Evolutionary conservation across 1,284 basidiomycete species (phyloP).

Genomic region (Vanrija humicola): DNA sequence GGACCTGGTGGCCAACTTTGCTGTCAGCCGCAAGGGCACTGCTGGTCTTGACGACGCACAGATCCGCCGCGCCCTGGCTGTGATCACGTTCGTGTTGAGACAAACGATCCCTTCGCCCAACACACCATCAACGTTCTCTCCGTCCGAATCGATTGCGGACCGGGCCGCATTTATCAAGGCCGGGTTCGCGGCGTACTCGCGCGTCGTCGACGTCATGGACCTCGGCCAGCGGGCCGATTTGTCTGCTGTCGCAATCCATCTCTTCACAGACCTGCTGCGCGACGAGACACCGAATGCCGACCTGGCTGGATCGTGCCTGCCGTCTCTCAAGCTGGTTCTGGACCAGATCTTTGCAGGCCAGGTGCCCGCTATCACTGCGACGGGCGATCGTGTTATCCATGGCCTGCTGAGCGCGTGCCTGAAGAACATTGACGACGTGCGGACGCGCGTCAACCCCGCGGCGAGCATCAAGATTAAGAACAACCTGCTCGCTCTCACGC

Average conservation of each 20-base stretch:
- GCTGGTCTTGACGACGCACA: conserved; percentile 33
- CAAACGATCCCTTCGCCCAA: conserved; percentile 62
- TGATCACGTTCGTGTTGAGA: conserved; percentile 68
- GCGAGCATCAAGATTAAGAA: conserved; percentile 82
- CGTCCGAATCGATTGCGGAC: conserved; percentile 55
- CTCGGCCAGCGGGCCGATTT: conserved; percentile 58
- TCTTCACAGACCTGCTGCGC: conserved; percentile 77
- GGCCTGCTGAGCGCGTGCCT: conserved; percentile 81
- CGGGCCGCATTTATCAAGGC: conserved; percentile 63
- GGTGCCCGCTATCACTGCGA: conserved; percentile 31
- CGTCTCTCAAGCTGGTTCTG: conserved; percentile 70
- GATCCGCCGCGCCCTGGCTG: conserved; percentile 39
- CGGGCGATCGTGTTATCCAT: conserved; percentile 61
- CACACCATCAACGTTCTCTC: conserved; percentile 50
- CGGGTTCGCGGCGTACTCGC: conserved; percentile 64
- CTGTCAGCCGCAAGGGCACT: conserved; percentile 50
- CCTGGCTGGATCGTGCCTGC: conserved; percentile 70
- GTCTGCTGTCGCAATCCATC: conserved; percentile 70
- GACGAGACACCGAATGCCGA: conserved; percentile 77
- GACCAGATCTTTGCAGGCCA: conserved; percentile 50
- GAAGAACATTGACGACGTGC: conserved; percentile 85
- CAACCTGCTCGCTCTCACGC: conserved; percentile 79
- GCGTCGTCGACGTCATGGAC: conserved; percentile 62
- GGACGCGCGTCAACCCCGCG: conserved; percentile 71
- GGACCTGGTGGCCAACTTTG: conserved; percentile 65